Percentiles rank a stretch among this genome's conserved stretches.
Evolutionary conservation across 495 filamentous ascomycete species (phyloP).

Genomic region (Usnea hakonensis): DNA sequence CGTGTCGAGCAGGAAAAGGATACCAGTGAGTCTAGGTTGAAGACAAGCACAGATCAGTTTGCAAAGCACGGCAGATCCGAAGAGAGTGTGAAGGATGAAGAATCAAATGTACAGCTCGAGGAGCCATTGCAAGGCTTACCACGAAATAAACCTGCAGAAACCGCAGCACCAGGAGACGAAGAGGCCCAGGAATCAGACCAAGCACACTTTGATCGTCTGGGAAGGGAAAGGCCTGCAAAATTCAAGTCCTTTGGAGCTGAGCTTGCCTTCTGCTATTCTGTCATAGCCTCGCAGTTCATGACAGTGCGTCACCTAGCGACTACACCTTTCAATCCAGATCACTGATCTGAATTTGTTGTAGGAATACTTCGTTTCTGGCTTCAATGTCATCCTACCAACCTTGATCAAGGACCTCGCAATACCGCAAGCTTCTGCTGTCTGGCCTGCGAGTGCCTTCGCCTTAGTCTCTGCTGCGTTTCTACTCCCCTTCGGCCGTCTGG

Average conservation of each 20-base stretch:
- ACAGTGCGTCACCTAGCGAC: slow-evolving; percentile 42
- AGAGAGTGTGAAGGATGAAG: neutral
- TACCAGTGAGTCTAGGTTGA: neutral
- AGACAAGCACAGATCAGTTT: neutral
- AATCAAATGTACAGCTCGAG: neutral
- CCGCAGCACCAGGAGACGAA: neutral
- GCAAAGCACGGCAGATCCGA: neutral
- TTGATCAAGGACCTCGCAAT: slow-evolving; percentile 57
- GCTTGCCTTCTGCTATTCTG: slow-evolving; percentile 61
- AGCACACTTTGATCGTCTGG: slow-evolving; percentile 55
- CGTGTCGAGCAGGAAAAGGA: neutral
- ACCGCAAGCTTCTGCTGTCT: slow-evolving; percentile 55
- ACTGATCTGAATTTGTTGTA: slow-evolving; percentile 17
- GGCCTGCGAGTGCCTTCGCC: slow-evolving; percentile 74
- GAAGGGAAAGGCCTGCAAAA: slow-evolving; percentile 59
- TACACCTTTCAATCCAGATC: neutral
- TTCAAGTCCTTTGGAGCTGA: slow-evolving; percentile 57
- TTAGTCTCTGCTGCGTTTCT: slow-evolving; percentile 68
- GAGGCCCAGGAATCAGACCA: slow-evolving; percentile 10
- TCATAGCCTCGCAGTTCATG: slow-evolving; percentile 67
- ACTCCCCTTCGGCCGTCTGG: slow-evolving; percentile 67
- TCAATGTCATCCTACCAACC: slow-evolving; percentile 71
- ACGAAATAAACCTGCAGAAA: neutral
- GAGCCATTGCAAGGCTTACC: neutral
- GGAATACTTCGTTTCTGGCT: slow-evolving; percentile 83